Base-by-base conservation (phyloP, 2,329 filamentous ascomycete species). In the Trichoderma hamatum region DNA sequence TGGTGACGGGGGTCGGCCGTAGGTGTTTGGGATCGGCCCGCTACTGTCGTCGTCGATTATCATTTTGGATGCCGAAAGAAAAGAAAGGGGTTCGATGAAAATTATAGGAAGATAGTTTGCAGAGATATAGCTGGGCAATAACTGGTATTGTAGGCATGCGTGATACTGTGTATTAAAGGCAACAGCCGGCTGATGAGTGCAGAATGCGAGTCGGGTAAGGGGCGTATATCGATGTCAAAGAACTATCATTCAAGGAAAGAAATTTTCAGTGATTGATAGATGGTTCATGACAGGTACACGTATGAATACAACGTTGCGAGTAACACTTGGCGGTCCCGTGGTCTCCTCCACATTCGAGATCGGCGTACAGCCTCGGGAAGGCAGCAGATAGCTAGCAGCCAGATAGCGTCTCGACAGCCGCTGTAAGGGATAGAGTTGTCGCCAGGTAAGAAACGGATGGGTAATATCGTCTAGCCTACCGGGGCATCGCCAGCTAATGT, bases 1-100 rank as follows among this genome's bases (percentile, higher is more conserved):
- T 0, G 77, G 75, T 14, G 77, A 76, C 0, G 76, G 74, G 16
- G 75, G 75, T 10, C 70, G 55, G 21, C 11, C 14, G n/a, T 26
- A n/a, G 11, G 34, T 64, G 13, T 7, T 52, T 49, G 30, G 34
- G 28, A 34, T 14, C 19, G 68, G 56, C 24, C 46, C 68, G 56
- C 64, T 19, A 24, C 68, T 24, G 13, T 69, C 69, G 61, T 67
- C 64, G 21, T 70, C 69, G 14, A 62, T 46, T 19, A 56, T 69
- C 34, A n/a, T 46, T 54, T 9, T 55, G 21, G 58, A 32, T 24
- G 36, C 16, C n/a, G 65, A 24, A 26, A 26, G 26, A n/a, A 32
- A 16, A 36, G 52, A 9, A 39, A 21, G 21, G 14, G 26, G 14
- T 28, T 32, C 36, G 59, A 5, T n/a, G 16, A 24, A 28, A 64